These are phyloP conservation scores for Fusarium stilboides DNA, from an alignment of 2,329 filamentous ascomycete species.

Conservation along the genomic window DNA sequence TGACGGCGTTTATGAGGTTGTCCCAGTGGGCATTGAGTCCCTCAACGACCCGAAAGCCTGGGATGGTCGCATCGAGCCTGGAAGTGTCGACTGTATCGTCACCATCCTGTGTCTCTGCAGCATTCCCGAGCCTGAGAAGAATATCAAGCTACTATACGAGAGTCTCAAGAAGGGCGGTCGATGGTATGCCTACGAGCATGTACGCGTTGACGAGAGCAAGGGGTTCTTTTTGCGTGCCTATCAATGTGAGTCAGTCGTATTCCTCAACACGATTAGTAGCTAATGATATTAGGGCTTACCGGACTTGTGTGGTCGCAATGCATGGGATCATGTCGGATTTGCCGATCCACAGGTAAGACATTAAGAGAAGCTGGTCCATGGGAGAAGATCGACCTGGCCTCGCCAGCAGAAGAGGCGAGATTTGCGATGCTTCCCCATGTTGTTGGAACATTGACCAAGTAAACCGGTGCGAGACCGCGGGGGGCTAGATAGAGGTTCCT, in stretches of 20 bases:
- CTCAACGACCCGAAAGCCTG: constrained; percentile 60
- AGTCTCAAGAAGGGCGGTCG: constrained; percentile 73
- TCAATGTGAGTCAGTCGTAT: constrained; percentile 63
- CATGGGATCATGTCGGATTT: constrained; percentile 67
- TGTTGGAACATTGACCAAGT: constrained; percentile 69
- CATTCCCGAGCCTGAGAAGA: constrained; percentile 71
- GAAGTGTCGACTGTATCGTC: constrained; percentile 72
- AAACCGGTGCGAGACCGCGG: constrained; percentile 12
- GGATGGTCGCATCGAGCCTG: constrained; percentile 64
- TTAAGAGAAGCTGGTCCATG: constrained; percentile 67
- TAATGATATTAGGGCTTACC: constrained; percentile 58
- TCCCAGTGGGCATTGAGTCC: constrained; percentile 74
- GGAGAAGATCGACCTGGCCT: constrained; percentile 64
- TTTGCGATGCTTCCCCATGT: constrained; percentile 64
- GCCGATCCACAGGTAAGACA: constrained; percentile 63
- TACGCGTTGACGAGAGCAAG: constrained; percentile 57
- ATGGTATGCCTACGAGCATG: constrained; percentile 76
- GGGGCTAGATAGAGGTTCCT: neutral
- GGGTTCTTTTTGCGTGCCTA: constrained; percentile 62
- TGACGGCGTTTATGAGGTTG: constrained; percentile 71
- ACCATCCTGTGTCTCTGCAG: constrained; percentile 74
- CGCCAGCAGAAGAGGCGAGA: constrained; percentile 59
- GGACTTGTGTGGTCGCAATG: constrained; percentile 68
- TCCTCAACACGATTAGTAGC: constrained; percentile 1
- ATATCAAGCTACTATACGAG: constrained; percentile 69